phyloP scores from a whole-genome alignment of 371 early-diverging fungal genomes.

The Mortierella polycephala region DNA sequence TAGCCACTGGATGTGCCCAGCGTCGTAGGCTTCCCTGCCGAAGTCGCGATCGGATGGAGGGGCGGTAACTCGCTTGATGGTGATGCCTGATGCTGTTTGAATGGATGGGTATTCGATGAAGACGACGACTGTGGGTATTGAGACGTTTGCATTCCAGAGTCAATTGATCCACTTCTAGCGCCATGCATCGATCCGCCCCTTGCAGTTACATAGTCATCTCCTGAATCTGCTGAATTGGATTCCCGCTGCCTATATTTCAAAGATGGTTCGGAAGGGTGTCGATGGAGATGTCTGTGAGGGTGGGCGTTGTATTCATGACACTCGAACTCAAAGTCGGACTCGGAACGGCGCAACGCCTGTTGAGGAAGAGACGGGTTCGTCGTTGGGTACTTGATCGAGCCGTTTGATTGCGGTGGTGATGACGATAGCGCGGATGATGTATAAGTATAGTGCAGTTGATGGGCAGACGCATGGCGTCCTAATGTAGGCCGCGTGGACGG shows the following conservation, averaged over 20 bases:
- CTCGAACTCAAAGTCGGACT: constrained; percentile 16
- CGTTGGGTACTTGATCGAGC: constrained; percentile 6
- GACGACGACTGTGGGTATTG: constrained; percentile 4
- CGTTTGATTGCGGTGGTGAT: constrained; percentile 11
- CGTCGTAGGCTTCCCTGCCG: neutral
- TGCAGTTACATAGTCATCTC: constrained; percentile 11
- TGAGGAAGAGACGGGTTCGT: neutral
- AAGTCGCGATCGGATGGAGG: constrained; percentile 15
- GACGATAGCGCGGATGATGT: neutral
- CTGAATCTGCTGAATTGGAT: constrained; percentile 22
- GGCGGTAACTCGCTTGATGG: constrained; percentile 19
- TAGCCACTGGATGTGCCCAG: neutral
- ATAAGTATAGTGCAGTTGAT: constrained; percentile 20
- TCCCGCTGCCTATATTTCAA: constrained; percentile 6
- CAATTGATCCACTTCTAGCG: constrained; percentile 13
- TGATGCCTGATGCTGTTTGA: neutral
- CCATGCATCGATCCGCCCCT: neutral
- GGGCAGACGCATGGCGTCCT: constrained; percentile 20
- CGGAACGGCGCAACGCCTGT: constrained; percentile 5
- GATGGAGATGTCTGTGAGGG: constrained; percentile 9
- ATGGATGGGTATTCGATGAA: neutral
- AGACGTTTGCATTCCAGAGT: constrained; percentile 4
- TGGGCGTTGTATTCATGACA: neutral
- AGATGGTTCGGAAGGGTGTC: constrained; percentile 26
- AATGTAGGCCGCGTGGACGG: constrained; percentile 7